Evolutionary conservation across 208 protist species (phyloP), one percentile per base, ranked within the genome.

Genomic region (Trypanosoma theileri): DNA sequence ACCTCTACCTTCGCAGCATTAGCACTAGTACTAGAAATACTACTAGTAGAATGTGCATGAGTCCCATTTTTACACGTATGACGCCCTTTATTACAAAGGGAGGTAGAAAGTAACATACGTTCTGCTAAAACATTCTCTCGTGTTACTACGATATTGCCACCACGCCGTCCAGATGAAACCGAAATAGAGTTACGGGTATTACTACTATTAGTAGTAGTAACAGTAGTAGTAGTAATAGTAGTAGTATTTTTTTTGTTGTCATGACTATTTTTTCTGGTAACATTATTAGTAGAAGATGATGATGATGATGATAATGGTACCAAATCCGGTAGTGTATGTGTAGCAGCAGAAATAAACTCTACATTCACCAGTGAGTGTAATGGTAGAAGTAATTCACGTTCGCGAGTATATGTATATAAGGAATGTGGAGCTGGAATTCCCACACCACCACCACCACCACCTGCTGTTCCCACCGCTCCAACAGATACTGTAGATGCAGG

Each of bases 261-360:
- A 16, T 61, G 12, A 40, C 12, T 40, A 64, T 26, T 52, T 1
- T 44, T 45, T 24, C 11, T 13, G 24, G 45, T 19, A 58, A 19
- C 16, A 46, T 19, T 52, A 52, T 0, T 41, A 17, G 48, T 16
- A 50, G 16, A 19, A 51, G 50, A 11, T 22, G 24, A 41, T 2
- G 26, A 56, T 13, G 44, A 42, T 1, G 21, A n/a, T 7, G 4
- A 31, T 22, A 17, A 9, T 41, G 22, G 35, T 48, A 16, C 31
- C 45, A 68, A 4, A 8, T 69, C 67, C 3, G 31, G 46, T 44
- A 82, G 61, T n/a, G 74, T 66, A 52, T 73, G 72, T 22, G 77
- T 92, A 3, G 85, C 85, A 26, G 86, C 82, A 1, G 86, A 95
- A 35, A 95, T 66, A 75, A 92, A 95, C 74, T 91, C 89, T 26